Evolutionary conservation across 345 rosid species (phyloP).

Genomic region (Salix viminalis): DNA sequence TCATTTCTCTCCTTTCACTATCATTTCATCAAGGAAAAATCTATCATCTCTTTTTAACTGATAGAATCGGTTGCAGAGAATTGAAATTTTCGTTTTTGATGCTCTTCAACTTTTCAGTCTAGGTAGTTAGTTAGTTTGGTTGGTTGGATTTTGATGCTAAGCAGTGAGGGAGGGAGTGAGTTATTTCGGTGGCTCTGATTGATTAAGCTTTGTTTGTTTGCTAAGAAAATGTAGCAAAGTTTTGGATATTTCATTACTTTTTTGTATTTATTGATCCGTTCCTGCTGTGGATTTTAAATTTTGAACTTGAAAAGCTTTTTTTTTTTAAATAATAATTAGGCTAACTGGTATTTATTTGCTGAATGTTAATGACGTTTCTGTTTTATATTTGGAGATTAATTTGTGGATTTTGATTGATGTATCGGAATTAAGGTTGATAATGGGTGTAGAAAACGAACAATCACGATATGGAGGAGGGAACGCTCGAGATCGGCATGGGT

Average conservation of each 20-base stretch:
- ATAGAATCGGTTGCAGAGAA: neutral
- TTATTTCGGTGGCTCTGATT: neutral
- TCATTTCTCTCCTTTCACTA: neutral
- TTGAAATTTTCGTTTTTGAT: neutral
- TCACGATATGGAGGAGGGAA: slow-evolving; percentile 63
- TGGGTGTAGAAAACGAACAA: slow-evolving; percentile 58
- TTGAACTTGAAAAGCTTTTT: neutral
- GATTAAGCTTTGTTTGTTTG: neutral
- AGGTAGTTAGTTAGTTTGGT: neutral
- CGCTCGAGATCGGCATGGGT: slow-evolving; percentile 90
- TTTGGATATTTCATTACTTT: neutral
- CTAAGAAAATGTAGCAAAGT: neutral
- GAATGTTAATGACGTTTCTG: neutral
- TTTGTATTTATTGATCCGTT: neutral
- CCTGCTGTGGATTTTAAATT: neutral
- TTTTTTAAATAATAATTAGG: no score
- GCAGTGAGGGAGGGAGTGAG: neutral
- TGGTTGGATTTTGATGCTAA: neutral
- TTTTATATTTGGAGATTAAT: neutral
- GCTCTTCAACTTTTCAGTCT: no score
- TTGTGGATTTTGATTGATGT: neutral
- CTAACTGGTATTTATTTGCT: neutral
- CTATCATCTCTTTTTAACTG: no score
- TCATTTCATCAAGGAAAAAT: neutral
- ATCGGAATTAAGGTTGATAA: slow-evolving; percentile 12